Base-by-base conservation (phyloP, 441 rosid species). In the Euphorbia corollata region DNA sequence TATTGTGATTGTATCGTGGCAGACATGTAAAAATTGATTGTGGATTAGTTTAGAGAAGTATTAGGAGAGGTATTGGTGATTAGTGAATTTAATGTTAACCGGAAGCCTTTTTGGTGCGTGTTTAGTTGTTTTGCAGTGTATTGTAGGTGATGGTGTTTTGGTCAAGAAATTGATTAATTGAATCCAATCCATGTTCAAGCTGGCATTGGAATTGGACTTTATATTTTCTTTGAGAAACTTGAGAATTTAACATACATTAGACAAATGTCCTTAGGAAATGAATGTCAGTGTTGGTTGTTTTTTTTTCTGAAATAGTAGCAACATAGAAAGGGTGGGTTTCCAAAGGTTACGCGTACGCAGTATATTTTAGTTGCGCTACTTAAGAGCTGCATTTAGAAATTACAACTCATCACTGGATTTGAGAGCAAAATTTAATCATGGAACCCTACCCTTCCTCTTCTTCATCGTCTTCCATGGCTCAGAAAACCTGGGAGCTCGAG, bases 401-500 rank as follows among this genome's bases (percentile, higher is more conserved):
- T n/a, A n/a, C n/a, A n/a, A n/a, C n/a, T n/a, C n/a, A n/a, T n/a
- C n/a, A n/a, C n/a, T n/a, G n/a, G 12, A 5, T 27, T 64, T 41
- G 11, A 8, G 3, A 3, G 3, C 11, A 38, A 38, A 38, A 4
- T 38, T 38, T 3, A 38, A 38, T 38, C 8, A 87, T 85, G 92
- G 90, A 87, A 24, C 81, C 88, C 0, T 74, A 73, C 71, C 71
- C 82, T 18, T 78, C 84, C 0, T 73, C 91, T 11, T 68, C 73
- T 0, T 73, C 91, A 11, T 68, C 73, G 2, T 36, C 41, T 36
- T 36, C 41, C n/a, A 88, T 94, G 63, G 99, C 99, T 32, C 92
- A 85, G 84, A 91, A 84, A 71, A 94, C 97, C 30, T 94, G 99
- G 99, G 99, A 94, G 68, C 85, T 88, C 1, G 98, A 94, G 82